A percentile compares a stretch with the other conserved stretches of the same genome.
These are phyloP conservation scores for Fusarium scirpi DNA, from an alignment of 2,329 filamentous ascomycete genomes.

Conservation along the genomic window DNA sequence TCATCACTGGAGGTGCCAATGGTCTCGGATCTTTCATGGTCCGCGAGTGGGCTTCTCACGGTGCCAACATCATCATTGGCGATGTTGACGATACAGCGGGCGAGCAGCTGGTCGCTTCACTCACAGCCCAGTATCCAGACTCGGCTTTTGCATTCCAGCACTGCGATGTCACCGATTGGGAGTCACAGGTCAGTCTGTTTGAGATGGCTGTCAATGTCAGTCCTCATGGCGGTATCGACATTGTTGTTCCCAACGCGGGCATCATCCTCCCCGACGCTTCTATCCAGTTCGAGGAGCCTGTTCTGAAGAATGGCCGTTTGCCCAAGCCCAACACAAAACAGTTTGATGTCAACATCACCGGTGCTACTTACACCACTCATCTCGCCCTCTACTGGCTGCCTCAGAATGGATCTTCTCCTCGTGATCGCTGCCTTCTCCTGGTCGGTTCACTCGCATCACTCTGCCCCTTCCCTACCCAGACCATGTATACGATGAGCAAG, in stretches of 20 bases:
- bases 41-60: constrained; percentile 64
- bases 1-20: constrained; percentile 74
- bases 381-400: constrained; percentile 65
- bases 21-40: constrained; percentile 69
- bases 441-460: constrained; percentile 72
- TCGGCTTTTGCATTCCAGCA: constrained; percentile 66
- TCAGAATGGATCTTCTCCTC: constrained; percentile 31
- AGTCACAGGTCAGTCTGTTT: constrained; percentile 73
- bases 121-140: constrained; percentile 57
- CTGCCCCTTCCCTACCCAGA: constrained; percentile 56
- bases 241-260: constrained; percentile 75
- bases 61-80: constrained; percentile 71
- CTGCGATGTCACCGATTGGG: constrained; percentile 75
- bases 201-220: constrained; percentile 66
- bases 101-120: constrained; percentile 64
- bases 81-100: constrained; percentile 70
- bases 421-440: constrained; percentile 72
- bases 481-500: constrained; percentile 71
- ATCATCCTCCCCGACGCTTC: constrained; percentile 57
- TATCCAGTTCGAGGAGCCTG: constrained; percentile 61
- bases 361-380: constrained; percentile 73
- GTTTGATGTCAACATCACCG: constrained; percentile 72
- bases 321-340: constrained; percentile 63
- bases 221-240: constrained; percentile 67
- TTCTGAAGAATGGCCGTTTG: constrained; percentile 56